These are phyloP conservation scores for Hericium erinaceus DNA, from an alignment of 768 basidiomycete species.

Conservation along the genomic window DNA sequence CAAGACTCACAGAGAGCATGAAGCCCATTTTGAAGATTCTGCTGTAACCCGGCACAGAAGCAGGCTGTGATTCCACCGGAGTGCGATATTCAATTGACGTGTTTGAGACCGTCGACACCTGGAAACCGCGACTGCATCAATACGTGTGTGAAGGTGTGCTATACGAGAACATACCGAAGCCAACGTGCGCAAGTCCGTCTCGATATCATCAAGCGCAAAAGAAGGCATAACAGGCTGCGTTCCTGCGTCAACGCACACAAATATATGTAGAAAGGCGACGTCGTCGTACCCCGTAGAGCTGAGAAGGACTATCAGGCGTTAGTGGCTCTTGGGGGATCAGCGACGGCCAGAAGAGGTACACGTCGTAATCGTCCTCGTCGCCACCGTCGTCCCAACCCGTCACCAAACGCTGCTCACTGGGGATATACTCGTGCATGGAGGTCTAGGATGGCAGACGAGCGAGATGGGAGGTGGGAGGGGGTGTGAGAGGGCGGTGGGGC, in stretches of 20 bases:
- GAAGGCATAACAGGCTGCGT: neutral
- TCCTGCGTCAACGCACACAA: too few relatives aligned
- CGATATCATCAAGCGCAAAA: neutral
- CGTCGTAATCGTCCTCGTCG: constrained; percentile 11
- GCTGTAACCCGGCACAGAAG: neutral
- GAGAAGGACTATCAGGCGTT: neutral
- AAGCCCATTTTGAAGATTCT: constrained; percentile 9
- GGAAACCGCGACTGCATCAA: too few relatives aligned
- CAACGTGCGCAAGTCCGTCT: too few relatives aligned
- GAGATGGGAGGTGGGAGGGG: neutral
- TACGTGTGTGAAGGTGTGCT: too few relatives aligned
- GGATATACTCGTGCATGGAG: neutral
- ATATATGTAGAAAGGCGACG: neutral
- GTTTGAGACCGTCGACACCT: too few relatives aligned
- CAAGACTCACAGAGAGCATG: constrained; percentile 3
- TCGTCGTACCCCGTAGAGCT: neutral
- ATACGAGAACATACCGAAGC: too few relatives aligned
- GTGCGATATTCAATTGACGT: neutral
- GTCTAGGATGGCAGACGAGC: neutral
- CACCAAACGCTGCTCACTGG: neutral
- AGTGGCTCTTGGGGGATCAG: neutral
- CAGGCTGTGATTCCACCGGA: neutral
- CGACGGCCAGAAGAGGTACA: constrained; percentile 12
- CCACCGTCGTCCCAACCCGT: neutral
- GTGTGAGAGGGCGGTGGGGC: neutral